Percentiles rank a stretch among this genome's conserved stretches.
These are phyloP conservation scores for Neurospora cerealis DNA, from an alignment of 495 filamentous ascomycete species.

Conservation along the genomic window DNA sequence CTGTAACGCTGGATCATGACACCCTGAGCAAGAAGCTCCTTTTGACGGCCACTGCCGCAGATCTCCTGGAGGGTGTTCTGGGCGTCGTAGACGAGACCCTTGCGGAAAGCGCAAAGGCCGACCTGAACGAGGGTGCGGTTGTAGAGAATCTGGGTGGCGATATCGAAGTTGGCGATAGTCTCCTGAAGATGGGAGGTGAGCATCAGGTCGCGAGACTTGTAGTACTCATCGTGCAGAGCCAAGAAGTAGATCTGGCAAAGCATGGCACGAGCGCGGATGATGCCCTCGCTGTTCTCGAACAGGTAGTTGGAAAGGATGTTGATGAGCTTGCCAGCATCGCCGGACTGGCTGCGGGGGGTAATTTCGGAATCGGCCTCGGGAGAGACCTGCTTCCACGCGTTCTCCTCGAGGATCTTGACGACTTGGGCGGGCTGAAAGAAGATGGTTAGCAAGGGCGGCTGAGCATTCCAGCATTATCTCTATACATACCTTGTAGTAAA, in stretches of 20 bases:
- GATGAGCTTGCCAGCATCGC: constrained; percentile 64
- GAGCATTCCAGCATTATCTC: background rate
- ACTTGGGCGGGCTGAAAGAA: constrained; percentile 67
- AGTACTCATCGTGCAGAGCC: constrained; percentile 93
- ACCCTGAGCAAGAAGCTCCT: constrained; percentile 94
- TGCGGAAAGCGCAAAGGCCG: constrained; percentile 94
- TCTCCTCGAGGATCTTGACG: constrained; percentile 83
- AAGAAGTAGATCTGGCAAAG: constrained; percentile 98
- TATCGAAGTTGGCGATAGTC: constrained; percentile 87
- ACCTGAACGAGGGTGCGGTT: constrained; percentile 98
- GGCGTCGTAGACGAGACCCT: constrained; percentile 91
- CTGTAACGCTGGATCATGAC: constrained; percentile 95
- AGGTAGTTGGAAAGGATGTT: constrained; percentile 89
- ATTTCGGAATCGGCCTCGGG: constrained; percentile 61
- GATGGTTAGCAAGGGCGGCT: constrained; percentile 16
- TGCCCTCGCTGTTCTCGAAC: constrained; percentile 86
- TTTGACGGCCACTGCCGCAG: constrained; percentile 91
- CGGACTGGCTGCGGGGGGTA: constrained; percentile 55
- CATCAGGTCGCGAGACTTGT: constrained; percentile 95
- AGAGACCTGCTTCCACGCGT: constrained; percentile 79
- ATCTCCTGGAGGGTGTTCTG: constrained; percentile 96
- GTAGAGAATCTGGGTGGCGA: constrained; percentile 95
- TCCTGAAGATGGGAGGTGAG: constrained; percentile 99
- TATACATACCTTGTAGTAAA: constrained; percentile 83
- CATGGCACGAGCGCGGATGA: constrained; percentile 93